Conservation (phyloP, 208 protist species). For the Acanthamoeba culbertsoni region DNA sequence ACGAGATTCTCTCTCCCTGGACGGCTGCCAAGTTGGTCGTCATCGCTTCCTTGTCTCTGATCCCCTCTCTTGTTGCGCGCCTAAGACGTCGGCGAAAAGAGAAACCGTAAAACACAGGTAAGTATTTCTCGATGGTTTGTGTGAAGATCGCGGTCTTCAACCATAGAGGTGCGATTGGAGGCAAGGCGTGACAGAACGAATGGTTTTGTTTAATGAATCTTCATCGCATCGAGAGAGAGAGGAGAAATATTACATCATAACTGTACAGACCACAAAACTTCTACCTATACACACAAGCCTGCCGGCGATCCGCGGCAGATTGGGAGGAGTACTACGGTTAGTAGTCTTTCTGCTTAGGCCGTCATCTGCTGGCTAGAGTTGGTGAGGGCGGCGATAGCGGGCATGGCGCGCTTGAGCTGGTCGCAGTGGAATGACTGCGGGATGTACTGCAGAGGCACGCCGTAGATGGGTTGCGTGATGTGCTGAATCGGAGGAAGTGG, state of each 20-base stretch:
- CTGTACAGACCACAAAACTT: constrained; percentile 3
- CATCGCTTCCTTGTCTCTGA: neutral
- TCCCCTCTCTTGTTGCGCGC: neutral
- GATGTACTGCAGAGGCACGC: constrained; percentile 33
- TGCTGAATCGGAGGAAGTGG: neutral
- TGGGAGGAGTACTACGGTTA: too few relatives aligned
- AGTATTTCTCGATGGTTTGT: too few relatives aligned
- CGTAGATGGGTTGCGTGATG: neutral
- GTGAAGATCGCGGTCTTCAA: too few relatives aligned
- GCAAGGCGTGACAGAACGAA: too few relatives aligned
- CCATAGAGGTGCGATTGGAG: too few relatives aligned
- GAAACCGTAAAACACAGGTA: neutral
- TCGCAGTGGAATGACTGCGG: constrained; percentile 48
- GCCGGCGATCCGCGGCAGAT: neutral
- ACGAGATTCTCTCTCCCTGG: neutral
- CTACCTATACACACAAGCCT: neutral
- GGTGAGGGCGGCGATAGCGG: neutral
- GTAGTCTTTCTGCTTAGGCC: neutral
- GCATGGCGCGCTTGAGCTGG: constrained; percentile 22
- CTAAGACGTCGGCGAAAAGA: neutral
- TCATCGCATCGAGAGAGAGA: neutral
- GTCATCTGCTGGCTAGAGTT: constrained; percentile 12
- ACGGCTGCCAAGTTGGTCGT: neutral
- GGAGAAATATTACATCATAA: neutral
- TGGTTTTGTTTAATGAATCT: constrained; percentile 1